These are phyloP conservation scores for Saccharata proteae DNA, from an alignment of 2,329 filamentous ascomycete genomes.

Conservation along the genomic window DNA sequence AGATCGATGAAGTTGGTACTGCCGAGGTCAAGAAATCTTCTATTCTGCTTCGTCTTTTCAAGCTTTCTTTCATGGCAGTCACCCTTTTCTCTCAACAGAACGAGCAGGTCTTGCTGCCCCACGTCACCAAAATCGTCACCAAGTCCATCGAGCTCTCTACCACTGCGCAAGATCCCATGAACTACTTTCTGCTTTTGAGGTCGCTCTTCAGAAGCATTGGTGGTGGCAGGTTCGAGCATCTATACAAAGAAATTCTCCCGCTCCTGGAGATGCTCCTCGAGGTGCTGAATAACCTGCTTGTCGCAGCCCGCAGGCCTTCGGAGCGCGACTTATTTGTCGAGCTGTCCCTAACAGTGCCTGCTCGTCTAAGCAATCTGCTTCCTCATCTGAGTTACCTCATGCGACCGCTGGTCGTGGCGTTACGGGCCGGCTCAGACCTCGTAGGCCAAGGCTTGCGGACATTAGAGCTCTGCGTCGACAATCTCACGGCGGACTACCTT, in stretches of 20 bases:
- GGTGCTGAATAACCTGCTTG: slow-evolving; percentile 85
- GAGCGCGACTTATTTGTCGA: slow-evolving; percentile 96
- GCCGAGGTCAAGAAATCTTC: slow-evolving; percentile 86
- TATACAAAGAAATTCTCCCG: slow-evolving; percentile 96
- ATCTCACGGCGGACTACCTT: slow-evolving; percentile 91
- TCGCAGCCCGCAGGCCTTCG: slow-evolving; percentile 78
- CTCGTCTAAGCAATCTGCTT: slow-evolving; percentile 82
- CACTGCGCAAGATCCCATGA: slow-evolving; percentile 93
- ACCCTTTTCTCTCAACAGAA: slow-evolving; percentile 92
- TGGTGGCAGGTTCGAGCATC: slow-evolving; percentile 89
- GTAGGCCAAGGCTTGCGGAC: slow-evolving; percentile 90
- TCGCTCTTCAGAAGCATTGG: slow-evolving; percentile 95
- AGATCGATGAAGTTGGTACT: slow-evolving; percentile 88
- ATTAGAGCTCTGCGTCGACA: slow-evolving; percentile 92
- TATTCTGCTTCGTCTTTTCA: slow-evolving; percentile 87
- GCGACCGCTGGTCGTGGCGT: slow-evolving; percentile 89
- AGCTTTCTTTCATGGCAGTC: slow-evolving; percentile 98
- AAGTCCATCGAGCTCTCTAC: slow-evolving; percentile 95
- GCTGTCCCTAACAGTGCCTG: slow-evolving; percentile 88
- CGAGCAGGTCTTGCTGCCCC: slow-evolving; percentile 85
- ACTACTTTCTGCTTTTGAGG: slow-evolving; percentile 88
- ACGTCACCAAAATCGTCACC: slow-evolving; percentile 94
- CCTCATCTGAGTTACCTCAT: slow-evolving; percentile 95
- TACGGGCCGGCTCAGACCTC: slow-evolving; percentile 82
- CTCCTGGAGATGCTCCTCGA: slow-evolving; percentile 95